Evolutionary conservation across 2,329 filamentous ascomycete genomes (phyloP), one percentile per base, ranked within the genome.

Genomic region (Penicillium digitatum): DNA sequence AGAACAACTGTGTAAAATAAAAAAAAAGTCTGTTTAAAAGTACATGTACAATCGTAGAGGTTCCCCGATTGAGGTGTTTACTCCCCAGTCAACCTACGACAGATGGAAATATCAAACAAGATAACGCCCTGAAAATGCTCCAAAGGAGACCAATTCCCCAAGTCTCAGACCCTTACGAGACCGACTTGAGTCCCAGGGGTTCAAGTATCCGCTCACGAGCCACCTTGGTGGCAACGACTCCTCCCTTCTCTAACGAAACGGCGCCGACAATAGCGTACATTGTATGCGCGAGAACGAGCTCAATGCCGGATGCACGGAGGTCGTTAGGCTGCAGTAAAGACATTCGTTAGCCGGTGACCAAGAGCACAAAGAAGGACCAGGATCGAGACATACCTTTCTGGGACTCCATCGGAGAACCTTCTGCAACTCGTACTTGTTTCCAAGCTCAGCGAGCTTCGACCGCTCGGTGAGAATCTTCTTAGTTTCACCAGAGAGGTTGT

Each of bases 321-420:
- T 91, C 86, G 58, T 86, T 78, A 22, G 85, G 82, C 82, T 86
- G 37, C 40, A 40, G 14, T 24, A 31, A 26, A 38, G 14, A 43
- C 12, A 37, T 46, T 26, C 11, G 35, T 22, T 34, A 34, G 31
- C 43, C n/a, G 43, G 53, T 48, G 55, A 52, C 14, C 37, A 4
- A 32, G 31, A 48, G 16, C 31, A 51, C 42, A 27, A 46, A 49
- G 26, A 46, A 48, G 57, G 50, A 16, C 50, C 44, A n/a, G 26
- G 32, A 38, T 0, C 50, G 72, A 10, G 29, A 1, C 84, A 69
- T 78, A 95, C 91, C 78, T 87, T 81, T 76, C 83, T 85, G 27
- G 94, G 94, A 73, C 88, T 89, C 94, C 94, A 97, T 75, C 94
- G 81, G 62, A 96, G 77, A 24, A 96, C 89, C 37, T 83, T 81